phyloP scores from a whole-genome alignment of 106 monocot genomes.

The Gastrodia elata region DNA sequence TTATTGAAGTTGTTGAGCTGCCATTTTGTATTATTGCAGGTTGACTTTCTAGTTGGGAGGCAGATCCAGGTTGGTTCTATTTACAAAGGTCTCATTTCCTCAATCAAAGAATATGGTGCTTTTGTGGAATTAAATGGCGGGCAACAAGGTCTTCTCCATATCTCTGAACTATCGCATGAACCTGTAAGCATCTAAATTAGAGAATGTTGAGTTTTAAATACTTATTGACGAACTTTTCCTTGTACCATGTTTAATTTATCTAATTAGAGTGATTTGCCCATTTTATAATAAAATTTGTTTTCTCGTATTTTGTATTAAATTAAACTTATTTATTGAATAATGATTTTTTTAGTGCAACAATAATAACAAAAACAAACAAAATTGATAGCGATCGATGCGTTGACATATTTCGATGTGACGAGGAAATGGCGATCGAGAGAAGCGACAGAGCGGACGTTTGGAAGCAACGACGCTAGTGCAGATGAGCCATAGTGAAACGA shows the following conservation, averaged over 20 bases:
- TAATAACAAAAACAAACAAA: too few relatives aligned
- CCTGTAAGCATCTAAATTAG: conserved; percentile 29
- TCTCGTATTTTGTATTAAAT: neutral
- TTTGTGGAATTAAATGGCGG: conserved; percentile 94
- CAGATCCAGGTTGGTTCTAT: conserved; percentile 79
- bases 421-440: too few relatives aligned
- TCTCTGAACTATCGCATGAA: conserved; percentile 86
- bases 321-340: too few relatives aligned
- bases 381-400: too few relatives aligned
- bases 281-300: neutral
- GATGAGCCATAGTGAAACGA: too few relatives aligned
- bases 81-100: conserved; percentile 75
- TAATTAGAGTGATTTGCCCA: neutral
- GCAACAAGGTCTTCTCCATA: conserved; percentile 86
- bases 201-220: neutral
- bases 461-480: too few relatives aligned
- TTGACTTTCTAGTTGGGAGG: conserved; percentile 74
- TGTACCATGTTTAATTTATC: neutral
- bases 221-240: neutral
- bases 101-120: conserved; percentile 93
- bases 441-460: too few relatives aligned
- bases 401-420: too few relatives aligned
- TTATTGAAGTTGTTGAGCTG: neutral
- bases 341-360: too few relatives aligned
- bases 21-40: conserved; percentile 25